phyloP scores from a whole-genome alignment of 192 early-diverging fungal species.

The Glomus cerebriforme region DNA sequence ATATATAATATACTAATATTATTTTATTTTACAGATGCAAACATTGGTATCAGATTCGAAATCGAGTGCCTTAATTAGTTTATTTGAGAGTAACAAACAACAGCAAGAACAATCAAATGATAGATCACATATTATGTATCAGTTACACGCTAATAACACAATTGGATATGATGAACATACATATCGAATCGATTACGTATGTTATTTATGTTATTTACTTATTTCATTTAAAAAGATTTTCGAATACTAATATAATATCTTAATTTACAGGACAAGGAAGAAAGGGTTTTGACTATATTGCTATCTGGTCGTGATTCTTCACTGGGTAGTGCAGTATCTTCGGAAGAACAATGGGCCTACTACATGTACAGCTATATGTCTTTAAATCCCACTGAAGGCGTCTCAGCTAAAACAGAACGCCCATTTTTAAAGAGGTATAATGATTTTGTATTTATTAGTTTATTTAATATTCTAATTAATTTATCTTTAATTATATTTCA shows the following conservation, averaged over 20 bases:
- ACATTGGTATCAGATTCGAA: constrained; percentile 52
- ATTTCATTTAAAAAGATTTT: background rate
- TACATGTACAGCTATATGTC: constrained; percentile 96
- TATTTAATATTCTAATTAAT: background rate
- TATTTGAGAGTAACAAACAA: constrained; percentile 63
- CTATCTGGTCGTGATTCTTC: constrained; percentile 88
- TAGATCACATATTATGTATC: constrained; percentile 71
- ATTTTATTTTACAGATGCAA: constrained; percentile 1
- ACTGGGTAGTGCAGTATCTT: constrained; percentile 74
- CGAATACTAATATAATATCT: background rate
- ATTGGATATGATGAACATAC: constrained; percentile 79
- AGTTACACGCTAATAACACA: constrained; percentile 69
- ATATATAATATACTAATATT: constrained; percentile 8
- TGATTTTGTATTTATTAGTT: background rate
- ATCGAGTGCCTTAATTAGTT: constrained; percentile 60
- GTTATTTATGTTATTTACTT: constrained; percentile 31
- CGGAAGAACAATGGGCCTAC: constrained; percentile 93
- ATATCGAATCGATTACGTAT: constrained; percentile 80
- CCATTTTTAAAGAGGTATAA: constrained; percentile 76
- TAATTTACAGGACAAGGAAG: constrained; percentile 48
- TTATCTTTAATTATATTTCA: background rate
- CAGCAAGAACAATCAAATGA: constrained; percentile 50
- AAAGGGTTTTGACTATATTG: constrained; percentile 73
- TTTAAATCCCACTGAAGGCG: constrained; percentile 79
- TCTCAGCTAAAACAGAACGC: constrained; percentile 55